Evolutionary conservation across 345 rosid species (phyloP), one percentile per base, ranked within the genome.

Genomic region (Melastoma malabathricum): DNA sequence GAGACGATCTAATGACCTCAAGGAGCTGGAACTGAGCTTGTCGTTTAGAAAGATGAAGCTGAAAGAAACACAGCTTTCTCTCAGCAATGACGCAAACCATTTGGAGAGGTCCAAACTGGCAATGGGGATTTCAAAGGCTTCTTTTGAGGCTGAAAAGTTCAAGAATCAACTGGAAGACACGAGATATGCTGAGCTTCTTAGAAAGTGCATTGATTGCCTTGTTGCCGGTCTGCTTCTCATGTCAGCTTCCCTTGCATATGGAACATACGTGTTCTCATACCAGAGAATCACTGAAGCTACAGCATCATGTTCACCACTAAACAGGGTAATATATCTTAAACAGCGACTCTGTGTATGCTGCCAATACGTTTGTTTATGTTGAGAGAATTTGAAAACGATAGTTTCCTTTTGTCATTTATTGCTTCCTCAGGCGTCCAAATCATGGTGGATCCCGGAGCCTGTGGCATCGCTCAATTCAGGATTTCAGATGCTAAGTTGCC

Each of bases 391-490:
- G 53, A 5, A 0, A n/a, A 8, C 41, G 9, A 6, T 34, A 6
- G 25, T 34, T 51, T 51, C 15, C 44, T 51, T 39, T 27, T 18
- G 15, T 23, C 13, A 10, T 25, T 45, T 45, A 45, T 52, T 44
- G 27, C 23, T 47, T 44, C 44, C 62, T 52, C 74, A 88, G 86
- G 76, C 65, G 44, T 59, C 69, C 44, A 74, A 67, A 10, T 60
- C 88, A 6, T 81, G 99, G 97, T 88, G 95, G 95, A 54, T 83
- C 1, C 84, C 80, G 0, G 70, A 62, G 62, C 68, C 70, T 15
- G 64, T 84, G 46, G 51, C 88, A 13, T 68, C 75, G 43, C 51
- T 93, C 15, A 76, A 63, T 68, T 62, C 80, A 1, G 87, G 75
- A 45, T 45, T 73, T 29, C 63, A 68, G 56, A 70, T 50, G 18